A percentile compares a stretch with the other conserved stretches of the same genome.
phyloP scores from a whole-genome alignment of 2,329 filamentous ascomycete species.

The Thielaviopsis euricoi region DNA sequence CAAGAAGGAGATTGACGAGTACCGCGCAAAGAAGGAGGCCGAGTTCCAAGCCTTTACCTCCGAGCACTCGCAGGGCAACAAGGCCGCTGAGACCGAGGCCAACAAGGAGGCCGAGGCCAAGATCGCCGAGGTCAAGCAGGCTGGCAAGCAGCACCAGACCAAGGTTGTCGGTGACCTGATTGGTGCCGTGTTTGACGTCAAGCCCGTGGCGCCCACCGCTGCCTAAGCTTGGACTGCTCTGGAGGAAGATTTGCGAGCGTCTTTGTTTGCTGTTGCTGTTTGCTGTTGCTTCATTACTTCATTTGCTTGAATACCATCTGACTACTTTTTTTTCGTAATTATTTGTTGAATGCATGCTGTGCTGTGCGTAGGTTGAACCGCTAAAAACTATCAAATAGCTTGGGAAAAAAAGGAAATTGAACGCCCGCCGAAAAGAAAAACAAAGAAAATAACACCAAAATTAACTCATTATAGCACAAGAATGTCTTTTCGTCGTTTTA shows the following conservation, averaged over 20 bases:
- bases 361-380: background rate
- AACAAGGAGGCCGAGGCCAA: constrained; percentile 65
- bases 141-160: constrained; percentile 63
- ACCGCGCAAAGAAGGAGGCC: constrained; percentile 74
- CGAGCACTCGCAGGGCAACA: constrained; percentile 85
- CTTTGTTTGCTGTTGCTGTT: background rate
- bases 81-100: constrained; percentile 59
- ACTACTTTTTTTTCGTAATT: constrained; percentile 15
- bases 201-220: constrained; percentile 41
- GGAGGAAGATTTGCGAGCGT: background rate
- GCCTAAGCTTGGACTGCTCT: background rate
- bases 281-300: constrained; percentile 1
- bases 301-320: constrained; percentile 9
- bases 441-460: background rate
- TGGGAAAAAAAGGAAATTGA: background rate
- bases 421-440: background rate
- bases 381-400: background rate
- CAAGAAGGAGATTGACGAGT: constrained; percentile 93
- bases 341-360: background rate
- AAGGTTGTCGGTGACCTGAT: constrained; percentile 73
- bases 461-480: background rate
- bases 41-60: constrained; percentile 93
- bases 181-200: constrained; percentile 67
- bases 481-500: constrained; percentile 1
- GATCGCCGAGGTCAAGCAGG: constrained; percentile 64